Evolutionary conservation across 208 protist genomes (phyloP).

Genomic region (Phytomonas sp.): DNA sequence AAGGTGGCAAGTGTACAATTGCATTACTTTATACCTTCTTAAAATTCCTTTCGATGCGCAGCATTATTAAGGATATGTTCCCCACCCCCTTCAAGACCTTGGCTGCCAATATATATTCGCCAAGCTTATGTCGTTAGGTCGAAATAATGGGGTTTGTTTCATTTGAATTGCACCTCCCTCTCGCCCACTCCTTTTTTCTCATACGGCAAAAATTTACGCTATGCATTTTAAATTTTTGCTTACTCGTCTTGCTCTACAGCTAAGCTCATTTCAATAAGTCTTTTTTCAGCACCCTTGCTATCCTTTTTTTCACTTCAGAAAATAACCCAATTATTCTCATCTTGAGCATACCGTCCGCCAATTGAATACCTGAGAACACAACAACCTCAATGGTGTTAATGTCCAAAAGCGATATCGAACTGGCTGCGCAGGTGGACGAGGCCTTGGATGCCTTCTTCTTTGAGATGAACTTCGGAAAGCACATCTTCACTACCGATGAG

Average conservation of each 20-base stretch:
- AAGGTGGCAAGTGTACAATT: neutral
- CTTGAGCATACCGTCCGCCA: neutral
- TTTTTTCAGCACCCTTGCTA: neutral
- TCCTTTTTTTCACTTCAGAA: neutral
- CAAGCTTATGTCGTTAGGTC: neutral
- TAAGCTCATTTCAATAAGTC: neutral
- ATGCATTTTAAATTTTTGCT: neutral
- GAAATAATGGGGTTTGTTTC: neutral
- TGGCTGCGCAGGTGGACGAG: neutral
- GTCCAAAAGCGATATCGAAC: neutral
- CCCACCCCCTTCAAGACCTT: neutral
- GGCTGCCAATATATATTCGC: neutral
- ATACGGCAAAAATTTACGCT: neutral
- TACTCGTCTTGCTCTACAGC: neutral
- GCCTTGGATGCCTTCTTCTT: neutral
- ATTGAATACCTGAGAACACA: neutral
- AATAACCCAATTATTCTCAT: neutral
- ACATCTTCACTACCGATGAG: neutral
- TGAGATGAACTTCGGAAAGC: neutral
- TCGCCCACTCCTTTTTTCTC: neutral
- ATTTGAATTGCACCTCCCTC: neutral
- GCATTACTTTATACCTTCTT: constrained; percentile 4
- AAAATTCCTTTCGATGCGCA: neutral
- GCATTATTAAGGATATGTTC: neutral
- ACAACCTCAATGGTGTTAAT: too few relatives aligned